Evolutionary conservation across 2,329 filamentous ascomycete species (phyloP).

Genomic region (Arthrinium puccinioides): DNA sequence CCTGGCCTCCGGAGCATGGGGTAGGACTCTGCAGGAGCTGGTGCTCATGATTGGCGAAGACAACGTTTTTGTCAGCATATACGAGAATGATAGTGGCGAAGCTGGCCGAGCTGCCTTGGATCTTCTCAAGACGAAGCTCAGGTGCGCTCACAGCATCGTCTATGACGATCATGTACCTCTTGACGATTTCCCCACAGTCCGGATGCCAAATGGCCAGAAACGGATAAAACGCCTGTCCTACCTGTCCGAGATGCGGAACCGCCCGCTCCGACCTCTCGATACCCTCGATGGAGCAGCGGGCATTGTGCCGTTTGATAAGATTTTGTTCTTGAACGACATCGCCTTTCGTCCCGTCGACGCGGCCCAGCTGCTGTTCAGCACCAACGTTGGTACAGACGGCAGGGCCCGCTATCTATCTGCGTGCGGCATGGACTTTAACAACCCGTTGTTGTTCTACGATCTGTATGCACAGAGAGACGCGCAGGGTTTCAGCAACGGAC

Average conservation of each 20-base stretch:
- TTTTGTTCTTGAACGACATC: slow-evolving; percentile 64
- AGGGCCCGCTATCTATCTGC: slow-evolving; percentile 55
- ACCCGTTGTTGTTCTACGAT: slow-evolving; percentile 65
- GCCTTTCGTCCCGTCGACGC: slow-evolving; percentile 43
- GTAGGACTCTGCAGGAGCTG: slow-evolving; percentile 49
- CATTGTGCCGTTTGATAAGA: slow-evolving; percentile 41
- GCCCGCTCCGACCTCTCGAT: slow-evolving; percentile 57
- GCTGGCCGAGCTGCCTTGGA: slow-evolving; percentile 46
- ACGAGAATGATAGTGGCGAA: slow-evolving; percentile 62
- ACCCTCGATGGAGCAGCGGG: slow-evolving; percentile 27
- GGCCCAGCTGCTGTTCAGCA: slow-evolving; percentile 53
- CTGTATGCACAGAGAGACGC: slow-evolving; percentile 64
- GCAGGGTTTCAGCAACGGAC: slow-evolving; percentile 54
- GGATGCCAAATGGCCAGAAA: slow-evolving; percentile 52
- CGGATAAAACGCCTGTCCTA: slow-evolving; percentile 69
- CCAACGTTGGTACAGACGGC: slow-evolving; percentile 45
- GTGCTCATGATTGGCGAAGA: slow-evolving; percentile 59
- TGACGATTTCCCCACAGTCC: slow-evolving; percentile 48
- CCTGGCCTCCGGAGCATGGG: slow-evolving; percentile 59
- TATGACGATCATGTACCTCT: slow-evolving; percentile 53
- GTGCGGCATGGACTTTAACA: slow-evolving; percentile 64
- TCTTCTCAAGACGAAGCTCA: slow-evolving; percentile 38
- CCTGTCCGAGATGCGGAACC: slow-evolving; percentile 66
- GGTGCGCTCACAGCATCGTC: slow-evolving; percentile 44
- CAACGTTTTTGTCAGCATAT: slow-evolving; percentile 66